Evolutionary conservation across 2,329 filamentous ascomycete species (phyloP).

Genomic region (Bipolaris victoriae): DNA sequence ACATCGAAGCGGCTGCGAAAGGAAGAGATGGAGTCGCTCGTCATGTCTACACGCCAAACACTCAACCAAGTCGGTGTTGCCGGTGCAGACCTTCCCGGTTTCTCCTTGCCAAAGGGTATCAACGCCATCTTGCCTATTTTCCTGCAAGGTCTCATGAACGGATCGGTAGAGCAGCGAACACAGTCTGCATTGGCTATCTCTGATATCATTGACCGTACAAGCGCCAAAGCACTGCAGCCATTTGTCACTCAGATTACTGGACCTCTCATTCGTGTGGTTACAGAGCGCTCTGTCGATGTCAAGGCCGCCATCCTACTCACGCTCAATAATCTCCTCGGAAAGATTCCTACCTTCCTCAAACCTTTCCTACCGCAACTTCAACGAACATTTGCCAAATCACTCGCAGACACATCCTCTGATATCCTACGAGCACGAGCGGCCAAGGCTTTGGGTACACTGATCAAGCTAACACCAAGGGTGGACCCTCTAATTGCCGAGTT

Average conservation of each 20-base stretch:
- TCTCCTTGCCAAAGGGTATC: conserved; percentile 92
- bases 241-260: conserved; percentile 98
- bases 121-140: conserved; percentile 96
- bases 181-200: conserved; percentile 92
- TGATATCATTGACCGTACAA: conserved; percentile 93
- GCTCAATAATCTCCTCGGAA: conserved; percentile 92
- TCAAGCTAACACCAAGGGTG: conserved; percentile 92
- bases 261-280: conserved; percentile 95
- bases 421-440: conserved; percentile 85
- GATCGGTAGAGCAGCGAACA: conserved; percentile 87
- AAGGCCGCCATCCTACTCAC: conserved; percentile 94
- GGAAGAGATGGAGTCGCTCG: conserved; percentile 96
- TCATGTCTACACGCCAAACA: conserved; percentile 82
- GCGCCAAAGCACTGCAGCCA: conserved; percentile 83
- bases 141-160: conserved; percentile 97
- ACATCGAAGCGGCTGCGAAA: conserved; percentile 84
- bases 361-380: conserved; percentile 97
- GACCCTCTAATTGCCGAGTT: conserved; percentile 93
- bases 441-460: conserved; percentile 91
- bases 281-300: conserved; percentile 93
- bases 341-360: conserved; percentile 94
- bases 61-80: conserved; percentile 87
- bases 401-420: conserved; percentile 92
- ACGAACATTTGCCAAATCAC: conserved; percentile 92
- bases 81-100: conserved; percentile 84